Base-by-base conservation (phyloP, 495 filamentous ascomycete species). In the Daldinia loculata region DNA sequence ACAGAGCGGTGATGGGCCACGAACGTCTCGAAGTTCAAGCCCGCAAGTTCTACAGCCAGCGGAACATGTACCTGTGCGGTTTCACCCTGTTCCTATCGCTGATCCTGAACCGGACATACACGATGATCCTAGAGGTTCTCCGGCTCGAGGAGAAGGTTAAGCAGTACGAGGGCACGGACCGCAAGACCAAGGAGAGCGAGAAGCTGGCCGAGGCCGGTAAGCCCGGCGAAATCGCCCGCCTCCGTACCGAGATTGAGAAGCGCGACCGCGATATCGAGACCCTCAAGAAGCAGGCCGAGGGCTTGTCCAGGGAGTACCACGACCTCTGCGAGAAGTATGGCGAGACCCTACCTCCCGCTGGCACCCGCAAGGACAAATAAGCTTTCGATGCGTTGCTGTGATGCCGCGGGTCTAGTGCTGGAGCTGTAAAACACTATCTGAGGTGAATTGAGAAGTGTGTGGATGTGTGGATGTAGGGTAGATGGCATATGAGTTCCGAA, bases 61-160 rank as follows among this genome's bases (percentile, higher is more conserved):
- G 95, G 78, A 99, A 99, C 89, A 98, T 99, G 96, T 99, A 99
- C 84, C 93, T 99, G 62, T 98, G 96, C 83, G 95, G 95, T 74
- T 99, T 99, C 86, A 99, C 95, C 0, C 91, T 98, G 66, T 99
- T 99, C 90, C 90, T 99, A 62, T 98, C 95, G 39, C 85, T 99
- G 50, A 98, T 99, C 82, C 93, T 99, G 77, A 98, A 99, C 88
- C 94, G 96, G 77, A 98, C 96, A 74, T 98, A 98, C 85, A 90
- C 89, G 76, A 94, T 98, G 93, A 98, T 98, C 77, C 88, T 98
- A 57, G 95, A 99, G 70, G 88, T 92, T 9, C 89, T 99, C 65
- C 92, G 92, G 67, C 92, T 99, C 27, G 95, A 99, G 83, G 92
- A 95, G 82, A 92, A 91, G 81, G 85, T 97, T 72, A 97, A 94